Conservation (phyloP, 306 rosid genomes). For the Erythrophleum fordii region DNA sequence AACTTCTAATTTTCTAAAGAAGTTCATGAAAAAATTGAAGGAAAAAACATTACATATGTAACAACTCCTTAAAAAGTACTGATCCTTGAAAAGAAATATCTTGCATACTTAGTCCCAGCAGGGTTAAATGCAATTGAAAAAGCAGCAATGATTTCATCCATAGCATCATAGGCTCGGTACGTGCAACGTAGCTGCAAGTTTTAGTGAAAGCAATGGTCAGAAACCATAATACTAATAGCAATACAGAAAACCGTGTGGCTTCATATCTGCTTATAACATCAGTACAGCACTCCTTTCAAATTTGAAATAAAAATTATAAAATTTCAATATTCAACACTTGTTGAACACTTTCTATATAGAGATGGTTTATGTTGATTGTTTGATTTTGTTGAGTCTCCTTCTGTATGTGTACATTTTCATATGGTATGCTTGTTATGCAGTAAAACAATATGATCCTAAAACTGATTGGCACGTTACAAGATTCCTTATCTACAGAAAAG, state of each 20-base stretch:
- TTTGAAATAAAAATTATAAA: not conserved
- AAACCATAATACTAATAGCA: constrained; percentile 26
- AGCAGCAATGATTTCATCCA: constrained; percentile 95
- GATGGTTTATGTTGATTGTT: not conserved
- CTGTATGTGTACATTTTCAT: not conserved
- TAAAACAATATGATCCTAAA: constrained; percentile 8
- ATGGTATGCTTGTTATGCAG: not conserved
- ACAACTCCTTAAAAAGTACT: constrained; percentile 20
- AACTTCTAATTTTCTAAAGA: constrained; percentile 10
- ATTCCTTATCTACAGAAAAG: constrained; percentile 3
- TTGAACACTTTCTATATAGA: not conserved
- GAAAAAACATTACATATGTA: constrained; percentile 19
- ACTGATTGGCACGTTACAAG: not conserved
- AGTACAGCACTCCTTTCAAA: constrained; percentile 13
- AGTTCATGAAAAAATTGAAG: not conserved
- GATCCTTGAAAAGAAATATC: constrained; percentile 30
- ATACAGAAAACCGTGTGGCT: constrained; percentile 22
- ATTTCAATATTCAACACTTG: constrained; percentile 13
- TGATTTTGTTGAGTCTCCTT: not conserved
- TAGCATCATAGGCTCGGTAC: constrained; percentile 93
- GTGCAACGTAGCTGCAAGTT: constrained; percentile 90
- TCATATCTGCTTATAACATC: not conserved
- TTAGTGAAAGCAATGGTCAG: constrained; percentile 33
- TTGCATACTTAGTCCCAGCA: constrained; percentile 78
- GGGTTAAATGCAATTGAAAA: constrained; percentile 94